Evolutionary conservation across 73 alveolate species (phyloP).

Genomic region (Blepharisma stoltei): DNA sequence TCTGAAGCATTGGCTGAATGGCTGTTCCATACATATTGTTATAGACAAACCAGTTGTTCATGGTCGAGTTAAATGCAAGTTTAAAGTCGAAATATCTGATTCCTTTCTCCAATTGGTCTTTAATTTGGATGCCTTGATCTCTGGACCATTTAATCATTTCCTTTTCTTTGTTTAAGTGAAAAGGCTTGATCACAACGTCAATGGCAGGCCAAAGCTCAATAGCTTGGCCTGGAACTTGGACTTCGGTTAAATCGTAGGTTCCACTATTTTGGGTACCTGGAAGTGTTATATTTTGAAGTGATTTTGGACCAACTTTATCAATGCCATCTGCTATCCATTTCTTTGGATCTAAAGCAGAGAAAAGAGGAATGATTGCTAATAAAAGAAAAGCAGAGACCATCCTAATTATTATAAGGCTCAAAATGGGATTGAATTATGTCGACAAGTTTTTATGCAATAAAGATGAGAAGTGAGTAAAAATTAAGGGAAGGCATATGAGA

Average conservation of each 20-base stretch:
- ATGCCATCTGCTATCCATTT: background rate
- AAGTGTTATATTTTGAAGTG: background rate
- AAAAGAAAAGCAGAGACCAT: background rate
- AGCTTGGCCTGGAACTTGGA: background rate
- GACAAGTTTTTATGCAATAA: too few relatives aligned
- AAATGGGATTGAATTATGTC: too few relatives aligned
- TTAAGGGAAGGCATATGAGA: too few relatives aligned
- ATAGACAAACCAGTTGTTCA: background rate
- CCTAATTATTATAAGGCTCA: too few relatives aligned
- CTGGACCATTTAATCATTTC: background rate
- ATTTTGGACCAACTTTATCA: background rate
- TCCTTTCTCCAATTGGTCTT: background rate
- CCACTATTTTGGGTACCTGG: slow-evolving; percentile 11
- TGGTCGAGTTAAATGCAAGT: background rate
- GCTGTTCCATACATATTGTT: background rate
- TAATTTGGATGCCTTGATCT: background rate
- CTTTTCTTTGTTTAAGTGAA: background rate
- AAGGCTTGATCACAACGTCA: background rate
- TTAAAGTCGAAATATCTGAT: background rate
- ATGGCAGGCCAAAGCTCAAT: background rate
- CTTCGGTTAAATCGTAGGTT: background rate
- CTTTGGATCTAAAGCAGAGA: background rate
- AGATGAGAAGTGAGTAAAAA: too few relatives aligned
- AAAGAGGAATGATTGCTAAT: background rate
- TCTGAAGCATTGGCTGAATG: background rate